Evolutionary conservation across 345 rosid species (phyloP).

Genomic region (Erodium maritimum): DNA sequence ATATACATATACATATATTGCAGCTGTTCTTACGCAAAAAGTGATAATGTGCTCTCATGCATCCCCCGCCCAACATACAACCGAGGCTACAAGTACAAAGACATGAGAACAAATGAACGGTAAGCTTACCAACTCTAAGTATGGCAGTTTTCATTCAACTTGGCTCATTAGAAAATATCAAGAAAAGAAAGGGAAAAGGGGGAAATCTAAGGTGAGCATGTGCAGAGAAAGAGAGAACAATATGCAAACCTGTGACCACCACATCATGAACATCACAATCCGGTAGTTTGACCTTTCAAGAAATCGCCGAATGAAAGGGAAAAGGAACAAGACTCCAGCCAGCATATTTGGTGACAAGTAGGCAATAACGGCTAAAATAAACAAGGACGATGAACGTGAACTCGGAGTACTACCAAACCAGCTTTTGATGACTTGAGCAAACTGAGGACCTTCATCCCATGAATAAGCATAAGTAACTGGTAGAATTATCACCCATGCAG

Average conservation of each 20-base stretch:
- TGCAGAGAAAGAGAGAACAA: not conserved
- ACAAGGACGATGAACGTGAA: slow-evolving; percentile 64
- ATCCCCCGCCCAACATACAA: slow-evolving; percentile 99
- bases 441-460: slow-evolving; percentile 79
- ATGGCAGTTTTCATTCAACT: not conserved
- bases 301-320: slow-evolving; percentile 83
- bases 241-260: slow-evolving; percentile 97
- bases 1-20: not conserved
- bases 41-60: slow-evolving; percentile 91
- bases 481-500: slow-evolving; percentile 84
- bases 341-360: slow-evolving; percentile 93
- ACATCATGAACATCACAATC: slow-evolving; percentile 95
- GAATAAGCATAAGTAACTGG: slow-evolving; percentile 93
- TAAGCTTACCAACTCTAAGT: no score
- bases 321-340: slow-evolving; percentile 68
- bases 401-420: slow-evolving; percentile 64
- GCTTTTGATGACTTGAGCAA: slow-evolving; percentile 81
- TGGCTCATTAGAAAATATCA: not conserved
- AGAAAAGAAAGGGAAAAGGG: not conserved
- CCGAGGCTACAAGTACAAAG: slow-evolving; percentile 57
- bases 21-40: slow-evolving; percentile 58
- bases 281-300: slow-evolving; percentile 85
- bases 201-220: not conserved
- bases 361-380: slow-evolving; percentile 65
- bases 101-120: not conserved